These are phyloP conservation scores for Hemileccinum impolitum DNA, from an alignment of 768 basidiomycete species.

Conservation along the genomic window DNA sequence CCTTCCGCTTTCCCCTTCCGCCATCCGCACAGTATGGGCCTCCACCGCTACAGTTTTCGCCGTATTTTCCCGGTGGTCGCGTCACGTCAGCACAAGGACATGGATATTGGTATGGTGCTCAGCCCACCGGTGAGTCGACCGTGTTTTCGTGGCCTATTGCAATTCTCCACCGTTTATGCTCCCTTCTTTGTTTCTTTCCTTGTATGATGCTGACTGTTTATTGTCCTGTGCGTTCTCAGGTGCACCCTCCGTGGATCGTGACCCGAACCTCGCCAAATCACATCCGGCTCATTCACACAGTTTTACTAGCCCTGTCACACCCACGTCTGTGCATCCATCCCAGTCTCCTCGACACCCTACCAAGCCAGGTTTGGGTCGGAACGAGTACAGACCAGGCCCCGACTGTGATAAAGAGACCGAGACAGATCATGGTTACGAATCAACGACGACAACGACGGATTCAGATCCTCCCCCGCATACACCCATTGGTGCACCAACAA, in stretches of 20 bases:
- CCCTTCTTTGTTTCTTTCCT: neutral
- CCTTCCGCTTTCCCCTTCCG: constrained; percentile 14
- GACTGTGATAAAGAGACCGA: constrained; percentile 21
- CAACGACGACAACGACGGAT: constrained; percentile 26
- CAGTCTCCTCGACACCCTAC: constrained; percentile 1
- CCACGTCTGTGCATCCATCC: neutral
- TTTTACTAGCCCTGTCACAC: neutral
- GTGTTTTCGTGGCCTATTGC: neutral
- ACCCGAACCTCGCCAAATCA: constrained; percentile 6
- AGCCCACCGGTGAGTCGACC: constrained; percentile 19
- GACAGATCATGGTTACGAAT: constrained; percentile 26
- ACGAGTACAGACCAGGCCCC: constrained; percentile 3
- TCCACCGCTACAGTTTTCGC: constrained; percentile 13
- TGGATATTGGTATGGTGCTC: constrained; percentile 21
- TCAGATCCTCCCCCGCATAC: constrained; percentile 27
- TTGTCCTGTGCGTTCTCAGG: constrained; percentile 9
- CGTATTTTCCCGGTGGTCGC: constrained; percentile 14
- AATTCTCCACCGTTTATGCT: neutral
- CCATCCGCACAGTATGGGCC: constrained; percentile 9
- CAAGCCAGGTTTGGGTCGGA: constrained; percentile 3
- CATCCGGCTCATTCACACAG: constrained; percentile 4
- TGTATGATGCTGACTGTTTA: constrained; percentile 10
- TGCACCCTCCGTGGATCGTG: constrained; percentile 10
- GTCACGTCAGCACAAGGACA: constrained; percentile 13
- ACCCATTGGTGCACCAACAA: constrained; percentile 14